Evolutionary conservation across 129 eudicot genomes (phyloP).

Genomic region (Tanacetum coccineum): DNA sequence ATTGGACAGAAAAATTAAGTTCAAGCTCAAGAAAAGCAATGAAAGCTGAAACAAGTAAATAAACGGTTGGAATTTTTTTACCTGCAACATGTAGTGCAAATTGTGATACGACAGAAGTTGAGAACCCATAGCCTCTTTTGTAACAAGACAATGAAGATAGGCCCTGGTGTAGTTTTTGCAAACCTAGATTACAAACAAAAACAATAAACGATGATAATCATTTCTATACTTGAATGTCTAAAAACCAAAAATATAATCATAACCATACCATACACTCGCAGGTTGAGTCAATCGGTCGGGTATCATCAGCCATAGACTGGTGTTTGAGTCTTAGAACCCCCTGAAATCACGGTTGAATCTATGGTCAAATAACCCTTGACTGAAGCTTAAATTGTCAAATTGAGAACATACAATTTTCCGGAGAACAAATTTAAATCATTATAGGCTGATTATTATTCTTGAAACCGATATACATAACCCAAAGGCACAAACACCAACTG

Average conservation of each 20-base stretch:
- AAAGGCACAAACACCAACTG: slow-evolving; percentile 6
- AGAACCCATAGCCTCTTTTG: slow-evolving; percentile 99
- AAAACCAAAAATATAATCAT: slow-evolving; percentile 13
- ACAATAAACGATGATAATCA: slow-evolving; percentile 5
- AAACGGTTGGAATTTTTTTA: slow-evolving; percentile 12
- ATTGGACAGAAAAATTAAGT: slow-evolving; percentile 5
- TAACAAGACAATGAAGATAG: slow-evolving; percentile 91
- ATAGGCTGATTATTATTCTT: neutral
- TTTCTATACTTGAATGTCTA: neutral
- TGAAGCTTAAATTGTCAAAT: neutral
- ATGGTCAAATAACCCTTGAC: neutral
- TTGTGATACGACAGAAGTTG: slow-evolving; percentile 95
- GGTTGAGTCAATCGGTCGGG: slow-evolving; percentile 78
- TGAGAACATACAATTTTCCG: slow-evolving; percentile 7
- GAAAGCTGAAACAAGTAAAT: slow-evolving; percentile 2
- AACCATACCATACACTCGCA: slow-evolving; percentile 87
- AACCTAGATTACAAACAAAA: slow-evolving; percentile 44
- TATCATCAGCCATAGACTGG: slow-evolving; percentile 84
- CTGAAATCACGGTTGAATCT: slow-evolving; percentile 38
- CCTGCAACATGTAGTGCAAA: slow-evolving; percentile 85
- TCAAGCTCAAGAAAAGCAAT: slow-evolving; percentile 7
- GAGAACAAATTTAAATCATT: neutral
- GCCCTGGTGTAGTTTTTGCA: slow-evolving; percentile 92
- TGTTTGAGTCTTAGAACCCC: slow-evolving; percentile 83
- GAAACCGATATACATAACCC: neutral